Evolutionary conservation across 257 asterid genomes (phyloP).

Genomic region (Solanum boliviense): DNA sequence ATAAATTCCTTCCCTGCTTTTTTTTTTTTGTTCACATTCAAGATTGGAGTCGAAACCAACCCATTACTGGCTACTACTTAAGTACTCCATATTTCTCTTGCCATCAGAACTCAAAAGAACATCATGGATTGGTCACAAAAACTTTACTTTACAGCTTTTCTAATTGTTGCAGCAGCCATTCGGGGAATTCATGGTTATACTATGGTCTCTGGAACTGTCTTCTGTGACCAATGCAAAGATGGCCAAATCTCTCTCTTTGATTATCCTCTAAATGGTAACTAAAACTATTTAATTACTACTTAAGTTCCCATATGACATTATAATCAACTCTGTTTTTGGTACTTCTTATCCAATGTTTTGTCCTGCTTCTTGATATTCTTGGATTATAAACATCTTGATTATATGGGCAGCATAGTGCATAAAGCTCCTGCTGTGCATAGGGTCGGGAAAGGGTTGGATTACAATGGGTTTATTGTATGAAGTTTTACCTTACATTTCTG

Average conservation of each 20-base stretch:
- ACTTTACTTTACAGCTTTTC: constrained; percentile 32
- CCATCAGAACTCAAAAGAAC: background rate
- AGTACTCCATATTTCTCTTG: background rate
- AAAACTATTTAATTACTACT: background rate
- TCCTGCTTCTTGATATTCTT: background rate
- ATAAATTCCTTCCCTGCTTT: background rate
- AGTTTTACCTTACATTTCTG: background rate
- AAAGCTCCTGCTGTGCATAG: background rate
- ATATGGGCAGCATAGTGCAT: background rate
- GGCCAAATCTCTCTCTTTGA: constrained; percentile 73
- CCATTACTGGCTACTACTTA: background rate
- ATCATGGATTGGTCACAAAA: constrained; percentile 44
- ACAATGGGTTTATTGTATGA: background rate
- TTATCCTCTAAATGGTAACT: constrained; percentile 60
- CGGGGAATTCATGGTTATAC: constrained; percentile 40
- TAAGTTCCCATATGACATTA: background rate
- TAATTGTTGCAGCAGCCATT: constrained; percentile 27
- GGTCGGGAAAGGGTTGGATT: background rate
- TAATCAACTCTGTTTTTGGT: background rate
- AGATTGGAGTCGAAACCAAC: background rate
- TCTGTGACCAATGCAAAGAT: constrained; percentile 95
- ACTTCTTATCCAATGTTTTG: background rate
- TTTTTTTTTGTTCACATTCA: background rate
- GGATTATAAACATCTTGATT: background rate
- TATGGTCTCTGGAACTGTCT: constrained; percentile 69